phyloP scores from a whole-genome alignment of 2,329 filamentous ascomycete species.

The Scopulariopsis brevicaulis region DNA sequence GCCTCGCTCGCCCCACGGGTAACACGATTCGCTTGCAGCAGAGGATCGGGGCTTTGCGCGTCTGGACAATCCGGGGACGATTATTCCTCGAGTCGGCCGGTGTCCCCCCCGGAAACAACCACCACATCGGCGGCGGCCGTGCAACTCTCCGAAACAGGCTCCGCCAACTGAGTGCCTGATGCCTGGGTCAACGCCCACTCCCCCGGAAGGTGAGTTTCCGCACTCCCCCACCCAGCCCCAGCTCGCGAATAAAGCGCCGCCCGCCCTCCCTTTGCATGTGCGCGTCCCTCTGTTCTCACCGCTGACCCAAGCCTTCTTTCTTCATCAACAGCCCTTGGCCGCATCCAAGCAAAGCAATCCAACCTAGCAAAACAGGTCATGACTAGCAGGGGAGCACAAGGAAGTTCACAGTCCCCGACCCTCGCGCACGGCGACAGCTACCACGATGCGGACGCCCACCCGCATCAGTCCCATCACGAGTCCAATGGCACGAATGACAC shows the following conservation, averaged over 20 bases:
- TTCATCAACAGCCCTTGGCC: slow-evolving; percentile 10
- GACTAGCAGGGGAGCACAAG: slow-evolving; percentile 4
- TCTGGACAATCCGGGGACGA: too few species aligned
- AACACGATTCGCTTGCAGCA: too few species aligned
- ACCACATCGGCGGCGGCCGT: too few species aligned
- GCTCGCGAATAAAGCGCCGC: background rate
- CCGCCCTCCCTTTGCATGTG: background rate
- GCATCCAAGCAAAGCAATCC: slow-evolving; percentile 13
- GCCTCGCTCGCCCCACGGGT: too few species aligned
- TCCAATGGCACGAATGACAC: background rate
- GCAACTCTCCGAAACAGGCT: background rate
- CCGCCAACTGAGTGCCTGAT: background rate
- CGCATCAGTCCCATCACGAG: background rate
- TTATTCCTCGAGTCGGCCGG: too few species aligned
- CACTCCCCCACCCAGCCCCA: background rate
- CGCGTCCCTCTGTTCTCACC: background rate
- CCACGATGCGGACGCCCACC: slow-evolving; percentile 3
- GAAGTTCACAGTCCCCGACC: background rate
- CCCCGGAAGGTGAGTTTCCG: background rate
- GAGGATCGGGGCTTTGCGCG: too few species aligned
- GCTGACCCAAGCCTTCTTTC: background rate
- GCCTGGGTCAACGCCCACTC: background rate
- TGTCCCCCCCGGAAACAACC: too few species aligned
- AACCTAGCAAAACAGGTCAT: slow-evolving; percentile 13
- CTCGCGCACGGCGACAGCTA: background rate